Evolutionary conservation across 2,329 filamentous ascomycete species (phyloP).

Genomic region (Penicillium sp.): DNA sequence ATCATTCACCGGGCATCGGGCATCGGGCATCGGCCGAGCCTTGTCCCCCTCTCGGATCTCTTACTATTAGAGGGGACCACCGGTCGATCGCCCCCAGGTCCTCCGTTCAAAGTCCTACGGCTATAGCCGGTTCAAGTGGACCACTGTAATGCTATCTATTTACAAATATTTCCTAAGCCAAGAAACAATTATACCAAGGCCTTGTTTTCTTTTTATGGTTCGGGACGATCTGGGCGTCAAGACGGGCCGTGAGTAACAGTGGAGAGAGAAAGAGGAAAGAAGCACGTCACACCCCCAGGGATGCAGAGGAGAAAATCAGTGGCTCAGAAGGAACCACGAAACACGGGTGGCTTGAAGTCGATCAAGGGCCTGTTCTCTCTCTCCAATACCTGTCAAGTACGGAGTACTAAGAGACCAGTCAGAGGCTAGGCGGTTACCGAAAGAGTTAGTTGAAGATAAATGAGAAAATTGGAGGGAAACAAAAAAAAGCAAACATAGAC

Average conservation of each 20-base stretch:
- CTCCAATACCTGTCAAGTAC: conserved; percentile 19
- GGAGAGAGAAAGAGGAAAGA: conserved; percentile 11
- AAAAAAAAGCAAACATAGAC: not conserved
- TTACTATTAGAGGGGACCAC: not conserved
- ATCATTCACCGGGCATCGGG: conserved; percentile 2
- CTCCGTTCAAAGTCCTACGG: not conserved
- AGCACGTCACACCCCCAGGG: conserved; percentile 18
- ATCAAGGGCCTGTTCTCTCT: conserved; percentile 30
- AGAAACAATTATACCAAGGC: not conserved
- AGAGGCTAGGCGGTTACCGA: conserved; percentile 16
- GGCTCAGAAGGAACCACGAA: conserved; percentile 27
- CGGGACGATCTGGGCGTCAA: conserved; percentile 14
- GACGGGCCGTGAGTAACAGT: conserved; percentile 22
- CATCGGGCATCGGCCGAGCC: conserved; percentile 5
- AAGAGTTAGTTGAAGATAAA: conserved; percentile 19
- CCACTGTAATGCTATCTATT: not conserved
- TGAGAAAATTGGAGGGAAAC: conserved; percentile 6
- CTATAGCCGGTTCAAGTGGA: conserved; percentile 1
- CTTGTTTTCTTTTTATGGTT: conserved; percentile 6
- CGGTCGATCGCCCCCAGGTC: conserved; percentile 1
- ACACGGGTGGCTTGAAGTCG: conserved; percentile 28
- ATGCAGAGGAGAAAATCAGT: conserved; percentile 22
- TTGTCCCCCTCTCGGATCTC: not conserved
- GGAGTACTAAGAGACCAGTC: not conserved
- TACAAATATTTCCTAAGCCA: not conserved